Evolutionary conservation across 2,329 filamentous ascomycete genomes (phyloP).

Genomic region (Leptoxyphium fumago): DNA sequence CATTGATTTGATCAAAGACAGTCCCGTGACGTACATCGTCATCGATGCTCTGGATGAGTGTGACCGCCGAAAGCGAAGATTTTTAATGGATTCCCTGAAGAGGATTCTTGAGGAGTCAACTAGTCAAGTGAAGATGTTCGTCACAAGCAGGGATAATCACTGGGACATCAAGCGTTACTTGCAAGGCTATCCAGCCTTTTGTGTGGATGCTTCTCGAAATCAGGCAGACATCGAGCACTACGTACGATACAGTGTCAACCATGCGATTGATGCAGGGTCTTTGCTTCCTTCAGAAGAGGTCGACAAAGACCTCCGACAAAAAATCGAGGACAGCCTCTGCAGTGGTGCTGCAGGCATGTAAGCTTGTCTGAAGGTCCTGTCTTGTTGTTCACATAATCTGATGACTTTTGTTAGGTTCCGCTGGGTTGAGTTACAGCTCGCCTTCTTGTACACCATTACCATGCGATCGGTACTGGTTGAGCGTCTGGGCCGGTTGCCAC

Average conservation of each 20-base stretch:
- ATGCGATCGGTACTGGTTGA: not conserved
- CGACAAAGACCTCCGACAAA: not conserved
- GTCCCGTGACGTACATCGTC: not conserved
- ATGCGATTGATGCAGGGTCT: not conserved
- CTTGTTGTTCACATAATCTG: not conserved
- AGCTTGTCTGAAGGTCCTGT: not conserved
- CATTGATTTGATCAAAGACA: not conserved
- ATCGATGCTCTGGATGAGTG: not conserved
- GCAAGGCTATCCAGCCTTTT: not conserved
- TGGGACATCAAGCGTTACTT: not conserved
- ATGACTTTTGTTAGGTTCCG: not conserved
- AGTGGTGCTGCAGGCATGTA: not conserved
- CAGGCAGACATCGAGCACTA: not conserved
- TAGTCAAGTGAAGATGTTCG: not conserved
- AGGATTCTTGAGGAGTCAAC: not conserved
- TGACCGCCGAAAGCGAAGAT: not conserved
- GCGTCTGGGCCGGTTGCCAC: not conserved
- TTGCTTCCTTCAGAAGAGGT: not conserved
- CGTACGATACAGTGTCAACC: not conserved
- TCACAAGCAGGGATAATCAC: not conserved
- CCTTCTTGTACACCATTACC: not conserved
- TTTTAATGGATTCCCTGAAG: not conserved
- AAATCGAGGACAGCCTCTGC: not conserved
- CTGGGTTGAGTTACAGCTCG: not conserved
- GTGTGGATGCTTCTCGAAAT: not conserved